phyloP scores from a whole-genome alignment of 768 basidiomycete species.

The Gloeopeniophorella convolvens region DNA sequence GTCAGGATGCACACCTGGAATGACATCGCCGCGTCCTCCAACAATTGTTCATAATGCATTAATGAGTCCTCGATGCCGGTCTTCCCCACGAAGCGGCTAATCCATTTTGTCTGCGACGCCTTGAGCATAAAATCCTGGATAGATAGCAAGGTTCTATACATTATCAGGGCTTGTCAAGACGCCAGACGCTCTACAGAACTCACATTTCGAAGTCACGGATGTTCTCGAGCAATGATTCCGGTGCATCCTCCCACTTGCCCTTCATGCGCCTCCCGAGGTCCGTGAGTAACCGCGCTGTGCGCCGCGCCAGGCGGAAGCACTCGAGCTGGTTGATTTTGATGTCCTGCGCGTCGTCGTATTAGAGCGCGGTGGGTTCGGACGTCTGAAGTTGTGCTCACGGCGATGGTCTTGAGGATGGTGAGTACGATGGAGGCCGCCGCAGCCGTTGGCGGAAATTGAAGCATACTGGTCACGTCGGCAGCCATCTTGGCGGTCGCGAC shows the following conservation, averaged over 20 bases:
- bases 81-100: conserved; percentile 17
- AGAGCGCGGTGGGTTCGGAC: too few species aligned
- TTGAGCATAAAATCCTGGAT: conserved; percentile 22
- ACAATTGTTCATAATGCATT: conserved; percentile 8
- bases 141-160: conserved; percentile 16
- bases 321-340: conserved; percentile 21
- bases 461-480: conserved; percentile 5
- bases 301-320: conserved; percentile 17
- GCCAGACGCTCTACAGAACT: background rate
- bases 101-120: conserved; percentile 18
- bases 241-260: conserved; percentile 23
- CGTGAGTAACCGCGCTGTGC: conserved; percentile 16
- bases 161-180: too few species aligned
- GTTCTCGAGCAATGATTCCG: conserved; percentile 20
- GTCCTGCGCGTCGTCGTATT: conserved; percentile 9
- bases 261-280: conserved; percentile 21
- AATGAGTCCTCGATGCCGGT: conserved; percentile 15
- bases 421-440: conserved; percentile 16
- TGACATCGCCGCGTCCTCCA: conserved; percentile 18
- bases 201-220: conserved; percentile 21
- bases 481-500: conserved; percentile 11
- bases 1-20: conserved; percentile 15
- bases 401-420: conserved; percentile 15
- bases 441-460: conserved; percentile 16
- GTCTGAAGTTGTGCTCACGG: conserved; percentile 10